Conservation (phyloP, 75 land plant species). For the Sequoiadendron giganteum region DNA sequence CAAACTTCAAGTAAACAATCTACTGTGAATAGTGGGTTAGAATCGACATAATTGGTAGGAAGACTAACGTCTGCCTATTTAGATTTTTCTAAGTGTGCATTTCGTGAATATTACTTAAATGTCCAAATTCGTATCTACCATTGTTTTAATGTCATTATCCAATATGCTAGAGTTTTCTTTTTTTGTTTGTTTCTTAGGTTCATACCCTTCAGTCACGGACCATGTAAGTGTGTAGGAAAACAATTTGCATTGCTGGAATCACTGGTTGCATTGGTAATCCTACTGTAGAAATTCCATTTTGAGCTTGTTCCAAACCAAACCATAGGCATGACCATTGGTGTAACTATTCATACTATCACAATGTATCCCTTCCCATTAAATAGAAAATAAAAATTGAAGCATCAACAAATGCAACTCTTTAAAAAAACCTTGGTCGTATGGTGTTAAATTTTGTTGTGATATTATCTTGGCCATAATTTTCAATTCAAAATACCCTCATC, state of each 20-base stretch:
- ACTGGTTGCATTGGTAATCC: conserved; percentile 75
- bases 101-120: not conserved
- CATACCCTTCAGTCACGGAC: conserved; percentile 99
- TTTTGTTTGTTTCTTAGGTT: conserved; percentile 45
- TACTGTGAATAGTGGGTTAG: not conserved
- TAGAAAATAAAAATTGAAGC: not conserved
- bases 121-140: not conserved
- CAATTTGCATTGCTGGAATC: conserved; percentile 98
- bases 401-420: too few species aligned
- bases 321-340: conserved; percentile 98
- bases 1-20: conserved; percentile 73
- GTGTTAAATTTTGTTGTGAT: too few species aligned
- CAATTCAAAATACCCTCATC: too few species aligned
- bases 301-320: conserved; percentile 79
- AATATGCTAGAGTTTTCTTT: conserved; percentile 1
- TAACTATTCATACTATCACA: conserved; percentile 96
- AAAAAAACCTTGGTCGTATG: too few species aligned
- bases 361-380: conserved; percentile 31
- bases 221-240: conserved; percentile 99
- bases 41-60: not conserved
- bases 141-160: not conserved
- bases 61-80: not conserved
- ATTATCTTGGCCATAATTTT: too few species aligned
- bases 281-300: conserved; percentile 76
- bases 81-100: not conserved